These are phyloP conservation scores for Glebionis coronaria DNA, from an alignment of 129 eudicot species.

Conservation along the genomic window DNA sequence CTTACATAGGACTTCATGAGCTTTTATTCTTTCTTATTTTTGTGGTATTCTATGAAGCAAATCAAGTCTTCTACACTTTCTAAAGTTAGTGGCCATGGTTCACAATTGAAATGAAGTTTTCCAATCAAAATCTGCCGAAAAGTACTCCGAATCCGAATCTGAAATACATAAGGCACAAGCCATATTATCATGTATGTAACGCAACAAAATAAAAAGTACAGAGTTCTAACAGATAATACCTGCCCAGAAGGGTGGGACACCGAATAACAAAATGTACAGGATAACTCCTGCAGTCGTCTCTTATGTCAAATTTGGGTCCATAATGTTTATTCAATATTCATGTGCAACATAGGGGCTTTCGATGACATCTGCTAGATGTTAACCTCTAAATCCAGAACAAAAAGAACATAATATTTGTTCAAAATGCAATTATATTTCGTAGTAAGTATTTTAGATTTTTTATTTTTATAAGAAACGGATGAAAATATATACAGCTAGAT, in stretches of 20 bases:
- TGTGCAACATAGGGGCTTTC: conserved; percentile 70
- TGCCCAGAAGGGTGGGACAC: conserved; percentile 72
- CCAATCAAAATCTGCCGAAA: no score
- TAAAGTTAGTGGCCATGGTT: no score
- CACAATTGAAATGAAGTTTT: no score
- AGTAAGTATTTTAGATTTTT: neutral
- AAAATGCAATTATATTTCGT: neutral
- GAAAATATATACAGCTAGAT: no score
- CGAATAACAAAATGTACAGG: conserved; percentile 49
- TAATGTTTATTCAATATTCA: no score
- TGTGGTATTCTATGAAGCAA: no score
- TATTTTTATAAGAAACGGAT: neutral
- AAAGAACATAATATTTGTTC: neutral
- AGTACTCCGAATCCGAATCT: conserved; percentile 47
- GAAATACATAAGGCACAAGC: conserved; percentile 3
- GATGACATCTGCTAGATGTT: conserved; percentile 54
- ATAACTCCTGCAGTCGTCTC: conserved; percentile 73
- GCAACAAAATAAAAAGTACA: no score
- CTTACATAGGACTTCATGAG: conserved; percentile 54
- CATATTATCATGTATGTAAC: neutral
- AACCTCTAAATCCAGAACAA: conserved; percentile 29
- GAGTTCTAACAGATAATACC: conserved; percentile 24
- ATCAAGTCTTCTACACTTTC: no score
- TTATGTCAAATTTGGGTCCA: conserved; percentile 54
- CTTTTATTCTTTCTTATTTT: no score